phyloP scores from a whole-genome alignment of 805 yeast genomes.

The Zygoascus flipseniorum region DNA sequence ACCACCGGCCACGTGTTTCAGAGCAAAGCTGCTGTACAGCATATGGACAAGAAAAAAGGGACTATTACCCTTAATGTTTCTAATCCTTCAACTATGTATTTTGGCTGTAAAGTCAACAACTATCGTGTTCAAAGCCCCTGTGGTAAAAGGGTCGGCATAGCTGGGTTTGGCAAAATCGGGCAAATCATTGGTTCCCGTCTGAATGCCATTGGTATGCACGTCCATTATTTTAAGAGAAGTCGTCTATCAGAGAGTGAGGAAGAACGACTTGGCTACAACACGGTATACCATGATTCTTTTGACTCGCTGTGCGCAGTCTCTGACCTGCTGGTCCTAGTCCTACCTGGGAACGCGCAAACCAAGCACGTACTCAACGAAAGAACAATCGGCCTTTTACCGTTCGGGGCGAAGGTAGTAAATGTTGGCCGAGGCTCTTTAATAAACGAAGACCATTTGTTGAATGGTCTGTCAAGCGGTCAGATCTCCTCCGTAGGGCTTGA shows the following conservation, averaged over 20 bases:
- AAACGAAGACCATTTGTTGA: slow-evolving; percentile 53
- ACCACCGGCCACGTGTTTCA: background rate
- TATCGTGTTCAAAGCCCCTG: slow-evolving; percentile 40
- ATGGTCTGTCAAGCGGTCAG: slow-evolving; percentile 50
- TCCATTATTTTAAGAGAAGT: slow-evolving; percentile 52
- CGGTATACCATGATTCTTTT: slow-evolving; percentile 37
- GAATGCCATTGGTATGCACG: slow-evolving; percentile 49
- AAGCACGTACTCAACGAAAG: slow-evolving; percentile 42
- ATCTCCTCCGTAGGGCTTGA: slow-evolving; percentile 62
- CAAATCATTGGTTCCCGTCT: slow-evolving; percentile 50
- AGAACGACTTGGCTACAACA: slow-evolving; percentile 35
- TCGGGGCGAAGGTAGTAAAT: slow-evolving; percentile 56
- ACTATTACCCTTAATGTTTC: background rate
- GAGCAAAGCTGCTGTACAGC: background rate
- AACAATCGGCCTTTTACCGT: slow-evolving; percentile 39
- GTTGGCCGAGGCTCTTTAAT: slow-evolving; percentile 67
- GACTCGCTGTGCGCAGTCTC: slow-evolving; percentile 32
- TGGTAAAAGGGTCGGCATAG: slow-evolving; percentile 52
- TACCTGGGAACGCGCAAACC: slow-evolving; percentile 58
- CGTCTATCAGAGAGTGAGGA: slow-evolving; percentile 30
- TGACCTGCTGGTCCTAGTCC: slow-evolving; percentile 55
- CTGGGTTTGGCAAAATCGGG: slow-evolving; percentile 74
- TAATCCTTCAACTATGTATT: slow-evolving; percentile 7
- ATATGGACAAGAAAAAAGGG: background rate
- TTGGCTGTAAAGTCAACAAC: slow-evolving; percentile 38